Evolutionary conservation across 371 early-diverging fungal genomes (phyloP), one percentile per base, ranked within the genome.

Genomic region (Dinochytrium kinnereticum): DNA sequence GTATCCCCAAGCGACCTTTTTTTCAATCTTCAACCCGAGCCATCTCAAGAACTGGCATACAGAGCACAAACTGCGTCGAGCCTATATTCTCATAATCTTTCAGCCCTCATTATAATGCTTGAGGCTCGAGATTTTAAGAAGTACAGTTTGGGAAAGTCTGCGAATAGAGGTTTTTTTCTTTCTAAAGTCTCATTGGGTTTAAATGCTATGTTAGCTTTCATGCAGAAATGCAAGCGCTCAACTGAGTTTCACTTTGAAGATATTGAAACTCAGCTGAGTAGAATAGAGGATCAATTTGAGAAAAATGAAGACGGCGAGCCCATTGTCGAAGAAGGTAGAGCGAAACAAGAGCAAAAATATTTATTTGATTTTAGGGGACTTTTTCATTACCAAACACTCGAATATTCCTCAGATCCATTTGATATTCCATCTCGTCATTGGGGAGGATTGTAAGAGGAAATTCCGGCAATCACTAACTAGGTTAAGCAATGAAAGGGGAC

Each of bases 221-320:
- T 92, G 78, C 79, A 85, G 57, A 82, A 88, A 51, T 91, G 91
- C 75, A 85, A 85, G 65, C 84, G 86, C 33, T 87, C 91, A 19
- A 92, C 92, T 0, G 94, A 94, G 70, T 88, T 93, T 51, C 94
- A 94, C 80, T 93, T 93, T 76, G 85, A 90, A 17, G 83, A 88
- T 71, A 82, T 93, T 17, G 91, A 91, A 65, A 76, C 80, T 1
- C 94, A 94, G 76, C 69, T 93, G 44, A 78, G 80, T 38, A 69
- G 72, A 0, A 84, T 91, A 44, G 86, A 89, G 71, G 78, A 85
- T 0, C 88, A 86, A 44, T 84, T 90, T 67, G 76, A 75, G n/a
- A 65, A 69, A 34, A 72, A 80, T 26, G 72, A 74, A 19, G 64
- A 68, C 31, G 79, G 76, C 24, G 68, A 51, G 0, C 61, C 64